phyloP scores from a whole-genome alignment of 2,329 filamentous ascomycete genomes.

The Triangularia verruculosa region DNA sequence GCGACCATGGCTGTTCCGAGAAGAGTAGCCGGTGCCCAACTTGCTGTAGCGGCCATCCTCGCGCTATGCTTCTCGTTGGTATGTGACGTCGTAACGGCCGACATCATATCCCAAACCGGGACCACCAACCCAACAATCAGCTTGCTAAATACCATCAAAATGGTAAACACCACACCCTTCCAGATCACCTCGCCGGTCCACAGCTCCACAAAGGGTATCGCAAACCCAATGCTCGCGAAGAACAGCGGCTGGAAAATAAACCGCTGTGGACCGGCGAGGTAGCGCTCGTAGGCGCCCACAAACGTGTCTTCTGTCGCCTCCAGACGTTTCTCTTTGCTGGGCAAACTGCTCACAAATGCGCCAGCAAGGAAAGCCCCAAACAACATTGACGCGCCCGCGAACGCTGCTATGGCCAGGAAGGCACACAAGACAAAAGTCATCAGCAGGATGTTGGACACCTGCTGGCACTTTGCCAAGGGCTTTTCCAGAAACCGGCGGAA shows the following conservation, averaged over 20 bases:
- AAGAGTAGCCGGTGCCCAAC: constrained; percentile 53
- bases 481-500: constrained; percentile 17
- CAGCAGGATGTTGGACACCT: constrained; percentile 16
- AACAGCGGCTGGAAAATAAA: constrained; percentile 67
- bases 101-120: constrained; percentile 25
- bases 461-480: not conserved
- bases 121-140: constrained; percentile 57
- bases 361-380: constrained; percentile 27
- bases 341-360: constrained; percentile 21
- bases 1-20: constrained; percentile 68
- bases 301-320: constrained; percentile 5
- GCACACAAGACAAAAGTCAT: constrained; percentile 21
- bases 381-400: constrained; percentile 25
- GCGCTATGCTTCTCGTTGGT: not conserved
- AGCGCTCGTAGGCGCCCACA: constrained; percentile 37
- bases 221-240: constrained; percentile 74
- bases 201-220: constrained; percentile 70
- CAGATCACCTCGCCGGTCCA: constrained; percentile 64
- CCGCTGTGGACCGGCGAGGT: constrained; percentile 40
- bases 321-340: not conserved
- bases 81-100: not conserved
- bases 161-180: constrained; percentile 68
- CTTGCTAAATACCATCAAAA: constrained; percentile 67
- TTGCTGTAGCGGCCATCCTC: constrained; percentile 44
- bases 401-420: constrained; percentile 24